phyloP scores from a whole-genome alignment of 2,329 filamentous ascomycete species.

The Alternaria rosae region DNA sequence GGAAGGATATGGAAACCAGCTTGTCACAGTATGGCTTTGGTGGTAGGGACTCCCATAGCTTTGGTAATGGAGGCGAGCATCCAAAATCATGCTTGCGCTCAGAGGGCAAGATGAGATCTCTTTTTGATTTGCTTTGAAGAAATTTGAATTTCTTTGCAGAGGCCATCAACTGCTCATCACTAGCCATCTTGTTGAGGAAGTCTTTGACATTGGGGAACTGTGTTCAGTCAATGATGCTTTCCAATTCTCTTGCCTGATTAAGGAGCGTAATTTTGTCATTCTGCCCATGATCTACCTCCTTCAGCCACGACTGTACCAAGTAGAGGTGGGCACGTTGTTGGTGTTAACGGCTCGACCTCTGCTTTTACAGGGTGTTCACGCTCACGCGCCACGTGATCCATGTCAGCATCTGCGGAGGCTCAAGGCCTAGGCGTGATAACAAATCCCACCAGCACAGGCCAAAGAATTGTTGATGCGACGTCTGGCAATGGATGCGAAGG shows the following conservation, averaged over 20 bases:
- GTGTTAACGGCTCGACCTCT: background rate
- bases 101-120: slow-evolving; percentile 17
- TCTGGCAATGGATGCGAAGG: background rate
- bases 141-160: slow-evolving; percentile 26
- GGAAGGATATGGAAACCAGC: slow-evolving; percentile 27
- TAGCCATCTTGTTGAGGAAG: slow-evolving; percentile 21
- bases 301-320: slow-evolving; percentile 31
- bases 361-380: background rate
- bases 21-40: slow-evolving; percentile 31
- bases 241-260: slow-evolving; percentile 24
- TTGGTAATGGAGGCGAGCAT: slow-evolving; percentile 25
- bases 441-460: background rate
- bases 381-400: slow-evolving; percentile 22
- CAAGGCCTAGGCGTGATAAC: background rate
- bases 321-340: slow-evolving; percentile 1
- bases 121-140: slow-evolving; percentile 21
- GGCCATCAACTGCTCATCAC: slow-evolving; percentile 22
- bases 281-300: slow-evolving; percentile 25
- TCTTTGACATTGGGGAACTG: slow-evolving; percentile 28
- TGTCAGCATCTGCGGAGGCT: background rate
- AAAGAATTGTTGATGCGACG: background rate
- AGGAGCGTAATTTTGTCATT: slow-evolving; percentile 30
- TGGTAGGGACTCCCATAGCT: slow-evolving; percentile 28
- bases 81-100: slow-evolving; percentile 7
- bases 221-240: slow-evolving; percentile 2